Evolutionary conservation across 2,329 filamentous ascomycete genomes (phyloP).

Genomic region (Stachybotrys chartarum): DNA sequence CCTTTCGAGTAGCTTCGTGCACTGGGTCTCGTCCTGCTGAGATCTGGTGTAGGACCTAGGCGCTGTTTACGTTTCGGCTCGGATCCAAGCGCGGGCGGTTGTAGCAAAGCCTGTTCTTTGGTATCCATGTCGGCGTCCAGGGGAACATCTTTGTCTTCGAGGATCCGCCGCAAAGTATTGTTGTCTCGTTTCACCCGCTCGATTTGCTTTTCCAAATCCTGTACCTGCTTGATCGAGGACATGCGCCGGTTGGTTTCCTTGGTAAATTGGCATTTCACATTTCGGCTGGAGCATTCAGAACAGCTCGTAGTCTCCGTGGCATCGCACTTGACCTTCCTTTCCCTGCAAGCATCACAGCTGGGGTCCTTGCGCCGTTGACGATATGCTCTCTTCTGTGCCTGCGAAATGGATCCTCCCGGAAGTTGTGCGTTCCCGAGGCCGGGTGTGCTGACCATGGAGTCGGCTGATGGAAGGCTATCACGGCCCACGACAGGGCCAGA

Average conservation of each 20-base stretch:
- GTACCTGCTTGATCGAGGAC: constrained; percentile 99
- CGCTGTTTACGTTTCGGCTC: constrained; percentile 58
- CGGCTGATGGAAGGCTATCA: constrained; percentile 52
- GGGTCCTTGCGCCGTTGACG: constrained; percentile 92
- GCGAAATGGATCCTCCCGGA: constrained; percentile 35
- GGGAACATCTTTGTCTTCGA: constrained; percentile 43
- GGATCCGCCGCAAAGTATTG: constrained; percentile 59
- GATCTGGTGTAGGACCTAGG: constrained; percentile 56
- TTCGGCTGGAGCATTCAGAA: constrained; percentile 93
- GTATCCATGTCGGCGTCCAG: constrained; percentile 37
- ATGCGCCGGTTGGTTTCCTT: constrained; percentile 98
- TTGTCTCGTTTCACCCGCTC: constrained; percentile 75
- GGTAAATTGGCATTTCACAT: constrained; percentile 97
- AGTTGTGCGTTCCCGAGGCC: constrained; percentile 28
- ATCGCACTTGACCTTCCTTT: constrained; percentile 83
- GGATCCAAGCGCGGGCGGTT: constrained; percentile 58
- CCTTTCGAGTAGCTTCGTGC: constrained; percentile 68
- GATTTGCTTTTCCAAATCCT: constrained; percentile 91
- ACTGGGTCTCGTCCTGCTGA: constrained; percentile 64
- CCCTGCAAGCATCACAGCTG: constrained; percentile 93
- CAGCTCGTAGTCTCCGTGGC: constrained; percentile 94
- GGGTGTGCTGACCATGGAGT: constrained; percentile 50
- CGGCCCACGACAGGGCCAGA: constrained; percentile 45
- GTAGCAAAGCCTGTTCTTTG: constrained; percentile 42
- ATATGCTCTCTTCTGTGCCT: constrained; percentile 87